phyloP scores from a whole-genome alignment of 139 green algal genomes.

The Tetraselmis striata region DNA sequence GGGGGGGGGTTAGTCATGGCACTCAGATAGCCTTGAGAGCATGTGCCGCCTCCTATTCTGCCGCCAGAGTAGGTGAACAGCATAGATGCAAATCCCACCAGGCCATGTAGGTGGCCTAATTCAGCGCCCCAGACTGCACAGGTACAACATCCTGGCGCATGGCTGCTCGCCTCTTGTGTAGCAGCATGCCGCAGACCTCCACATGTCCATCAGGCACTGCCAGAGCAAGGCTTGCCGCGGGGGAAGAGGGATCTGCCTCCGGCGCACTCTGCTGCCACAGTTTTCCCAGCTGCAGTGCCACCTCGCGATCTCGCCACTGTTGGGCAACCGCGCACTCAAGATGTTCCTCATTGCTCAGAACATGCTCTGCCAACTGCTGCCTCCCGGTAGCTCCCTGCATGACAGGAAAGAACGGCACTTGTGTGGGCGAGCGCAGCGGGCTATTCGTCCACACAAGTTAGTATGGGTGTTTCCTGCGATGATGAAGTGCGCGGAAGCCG shows the following conservation, averaged over 20 bases:
- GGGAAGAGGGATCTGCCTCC: background rate
- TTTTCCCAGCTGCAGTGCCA: background rate
- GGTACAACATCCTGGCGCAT: background rate
- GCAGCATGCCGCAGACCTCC: conserved; percentile 46
- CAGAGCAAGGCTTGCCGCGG: background rate
- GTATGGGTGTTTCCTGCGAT: background rate
- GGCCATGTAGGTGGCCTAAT: background rate
- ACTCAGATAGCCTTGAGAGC: background rate
- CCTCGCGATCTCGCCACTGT: background rate
- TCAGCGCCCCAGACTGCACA: no score
- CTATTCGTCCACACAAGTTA: background rate
- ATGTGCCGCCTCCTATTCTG: no score
- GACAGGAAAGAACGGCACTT: background rate
- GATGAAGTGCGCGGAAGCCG: no score
- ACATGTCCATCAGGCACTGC: conserved; percentile 18
- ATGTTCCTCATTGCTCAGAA: background rate
- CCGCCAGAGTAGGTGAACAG: background rate
- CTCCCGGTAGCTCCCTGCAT: background rate
- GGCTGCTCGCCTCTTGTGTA: conserved; percentile 23
- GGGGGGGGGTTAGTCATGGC: background rate
- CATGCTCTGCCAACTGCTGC: background rate
- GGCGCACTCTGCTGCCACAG: background rate
- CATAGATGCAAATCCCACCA: conserved; percentile 1
- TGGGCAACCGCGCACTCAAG: background rate
- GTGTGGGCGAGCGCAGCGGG: no score